Evolutionary conservation across 768 basidiomycete genomes (phyloP).

Genomic region (Amanita pseudoporphyria): DNA sequence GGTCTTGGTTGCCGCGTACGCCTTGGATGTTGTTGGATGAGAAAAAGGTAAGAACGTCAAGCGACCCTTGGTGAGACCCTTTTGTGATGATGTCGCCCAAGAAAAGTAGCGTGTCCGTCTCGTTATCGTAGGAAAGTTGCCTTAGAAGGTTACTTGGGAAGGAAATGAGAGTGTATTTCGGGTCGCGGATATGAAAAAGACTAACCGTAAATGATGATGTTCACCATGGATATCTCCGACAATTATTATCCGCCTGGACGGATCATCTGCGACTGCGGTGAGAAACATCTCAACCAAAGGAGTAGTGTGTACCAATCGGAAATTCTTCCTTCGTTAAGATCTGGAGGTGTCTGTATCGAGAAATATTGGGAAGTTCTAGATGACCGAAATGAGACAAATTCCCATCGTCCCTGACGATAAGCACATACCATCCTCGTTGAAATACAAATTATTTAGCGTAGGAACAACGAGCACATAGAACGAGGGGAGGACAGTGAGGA

Average conservation of each 20-base stretch:
- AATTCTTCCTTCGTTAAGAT: constrained; percentile 40
- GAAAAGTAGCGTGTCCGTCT: constrained; percentile 64
- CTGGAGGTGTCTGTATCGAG: constrained; percentile 31
- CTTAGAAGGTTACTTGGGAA: constrained; percentile 47
- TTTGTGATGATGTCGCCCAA: constrained; percentile 79
- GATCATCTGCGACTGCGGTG: constrained; percentile 29
- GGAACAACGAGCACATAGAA: not conserved
- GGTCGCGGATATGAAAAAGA: not conserved
- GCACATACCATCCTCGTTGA: not conserved
- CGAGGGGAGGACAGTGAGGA: not conserved
- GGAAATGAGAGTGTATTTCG: not conserved
- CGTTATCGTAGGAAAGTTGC: constrained; percentile 48
- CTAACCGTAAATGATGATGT: constrained; percentile 54
- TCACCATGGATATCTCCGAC: constrained; percentile 90
- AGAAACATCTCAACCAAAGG: not conserved
- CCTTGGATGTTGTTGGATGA: constrained; percentile 54
- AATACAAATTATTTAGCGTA: not conserved
- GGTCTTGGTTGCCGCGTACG: constrained; percentile 93
- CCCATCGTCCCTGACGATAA: not conserved
- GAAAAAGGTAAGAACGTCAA: constrained; percentile 58
- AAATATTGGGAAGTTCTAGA: constrained; percentile 49
- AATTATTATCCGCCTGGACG: constrained; percentile 52
- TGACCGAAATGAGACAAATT: not conserved
- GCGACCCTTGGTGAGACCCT: constrained; percentile 48
- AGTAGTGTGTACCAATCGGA: constrained; percentile 35